Conservation (phyloP, 2,329 filamentous ascomycete species). For the Calonectria pseudoreteaudii region DNA sequence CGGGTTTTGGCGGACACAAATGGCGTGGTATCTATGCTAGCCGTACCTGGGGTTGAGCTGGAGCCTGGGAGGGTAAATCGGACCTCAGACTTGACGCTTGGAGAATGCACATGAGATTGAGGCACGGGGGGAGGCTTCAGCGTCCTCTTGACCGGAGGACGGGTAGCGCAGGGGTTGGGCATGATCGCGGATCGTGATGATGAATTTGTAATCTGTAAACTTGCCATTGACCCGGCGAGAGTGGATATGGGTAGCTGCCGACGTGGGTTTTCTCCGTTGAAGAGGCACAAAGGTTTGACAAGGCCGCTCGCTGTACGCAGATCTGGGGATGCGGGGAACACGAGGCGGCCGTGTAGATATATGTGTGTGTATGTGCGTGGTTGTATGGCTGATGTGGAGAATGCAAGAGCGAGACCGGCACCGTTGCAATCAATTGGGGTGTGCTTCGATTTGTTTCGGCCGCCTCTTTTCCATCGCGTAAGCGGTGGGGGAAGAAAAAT, state of each 20-base stretch:
- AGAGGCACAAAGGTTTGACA: background rate
- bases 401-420: conserved; percentile 20
- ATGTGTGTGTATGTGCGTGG: background rate
- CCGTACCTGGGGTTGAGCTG: conserved; percentile 42
- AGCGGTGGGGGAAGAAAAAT: conserved; percentile 25
- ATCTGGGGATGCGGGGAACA: conserved; percentile 1
- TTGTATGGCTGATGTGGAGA: conserved; percentile 9
- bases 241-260: background rate
- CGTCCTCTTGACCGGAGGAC: conserved; percentile 32
- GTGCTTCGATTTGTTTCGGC: conserved; percentile 22
- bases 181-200: conserved; percentile 21
- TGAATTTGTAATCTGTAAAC: background rate
- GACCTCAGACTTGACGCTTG: conserved; percentile 43
- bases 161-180: conserved; percentile 29
- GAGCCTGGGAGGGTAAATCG: conserved; percentile 45
- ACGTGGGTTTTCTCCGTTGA: background rate
- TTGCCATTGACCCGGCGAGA: background rate
- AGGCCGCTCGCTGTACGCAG: background rate
- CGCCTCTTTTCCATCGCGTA: conserved; percentile 6
- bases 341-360: background rate
- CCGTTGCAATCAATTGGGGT: conserved; percentile 13
- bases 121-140: conserved; percentile 43
- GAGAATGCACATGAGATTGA: conserved; percentile 39
- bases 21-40: background rate
- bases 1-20: background rate